phyloP scores from a whole-genome alignment of 192 early-diverging fungal genomes.

The Blastocladiella britannica region DNA sequence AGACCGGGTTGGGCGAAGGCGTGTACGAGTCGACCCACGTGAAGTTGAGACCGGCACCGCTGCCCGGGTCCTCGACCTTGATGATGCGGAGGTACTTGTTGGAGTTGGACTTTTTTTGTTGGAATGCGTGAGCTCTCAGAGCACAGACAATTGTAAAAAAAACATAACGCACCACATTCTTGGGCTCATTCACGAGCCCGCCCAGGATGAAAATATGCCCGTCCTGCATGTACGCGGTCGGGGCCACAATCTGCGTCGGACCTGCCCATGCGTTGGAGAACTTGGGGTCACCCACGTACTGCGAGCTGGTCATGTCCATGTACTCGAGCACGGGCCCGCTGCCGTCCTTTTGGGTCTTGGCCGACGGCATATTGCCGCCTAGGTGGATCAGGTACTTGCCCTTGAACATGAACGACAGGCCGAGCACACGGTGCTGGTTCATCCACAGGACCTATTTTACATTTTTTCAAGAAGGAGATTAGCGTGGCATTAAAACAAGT shows the following conservation, averaged over 20 bases:
- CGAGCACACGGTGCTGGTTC: background rate
- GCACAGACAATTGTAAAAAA: too few species aligned
- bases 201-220: background rate
- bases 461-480: background rate
- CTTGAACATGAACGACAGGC: background rate
- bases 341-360: too few species aligned
- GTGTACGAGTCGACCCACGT: slow-evolving; percentile 1
- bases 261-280: background rate
- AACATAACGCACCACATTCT: background rate
- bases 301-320: background rate
- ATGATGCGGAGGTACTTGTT: background rate
- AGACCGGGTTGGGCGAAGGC: background rate
- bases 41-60: background rate
- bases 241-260: background rate
- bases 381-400: background rate
- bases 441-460: background rate
- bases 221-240: background rate
- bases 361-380: background rate
- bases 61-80: background rate
- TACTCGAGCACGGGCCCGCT: background rate
- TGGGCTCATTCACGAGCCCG: background rate
- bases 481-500: too few species aligned
- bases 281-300: background rate
- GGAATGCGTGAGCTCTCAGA: too few species aligned
- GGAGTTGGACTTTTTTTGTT: background rate